Base-by-base conservation (phyloP, 352 stramenopile species). In the Pythium dissotocum region DNA sequence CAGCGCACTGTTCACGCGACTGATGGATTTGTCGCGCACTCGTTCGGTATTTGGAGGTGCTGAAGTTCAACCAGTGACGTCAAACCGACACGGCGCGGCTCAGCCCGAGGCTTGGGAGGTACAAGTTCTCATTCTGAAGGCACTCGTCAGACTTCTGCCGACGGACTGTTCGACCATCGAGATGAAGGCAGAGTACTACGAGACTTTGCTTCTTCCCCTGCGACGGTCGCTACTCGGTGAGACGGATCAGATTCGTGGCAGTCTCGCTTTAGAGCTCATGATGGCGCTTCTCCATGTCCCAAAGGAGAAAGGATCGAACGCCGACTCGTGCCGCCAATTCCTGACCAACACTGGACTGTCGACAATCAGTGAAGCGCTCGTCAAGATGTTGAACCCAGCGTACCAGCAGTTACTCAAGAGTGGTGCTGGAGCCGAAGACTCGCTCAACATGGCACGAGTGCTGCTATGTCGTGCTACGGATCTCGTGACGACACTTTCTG, bases 41-140 rank as follows among this genome's bases (percentile, higher is more conserved):
- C 89, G 89, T 58, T 89, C 83, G 32, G 70, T 77, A 2, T 90
- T 80, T 70, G 71, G 64, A 5, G 58, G 52, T 9, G 28, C 32
- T 1, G 60, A 75, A 13, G 53, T 35, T 5, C 73, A 70, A 9
- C 69, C 61, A 55, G 66, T 57, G 44, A 70, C 59, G 26, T 55
- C 58, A 35, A 73, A 21, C 12, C 58, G 61, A 33, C 36, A 58
- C 10, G 65, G 63, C 16, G 52, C 57, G 35, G n/a, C 59, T 9
- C 30, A 62, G 9, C 56, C 73, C 3, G 83, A 95, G 63, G 82
- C 86, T 0, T 93, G 79, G 80, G 80, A 93, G 49, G 65, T 92
- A 16, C 88, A 95, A 72, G 84, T 93, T 21, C 71, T 95, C 38
- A 90, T 94, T 14, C 61, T 94, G 1, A 91, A 89, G 56, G 85